Percentiles rank a stretch among this genome's conserved stretches.
Conservation (phyloP, 1,284 basidiomycete species). For the Leccinum subrobustum region DNA sequence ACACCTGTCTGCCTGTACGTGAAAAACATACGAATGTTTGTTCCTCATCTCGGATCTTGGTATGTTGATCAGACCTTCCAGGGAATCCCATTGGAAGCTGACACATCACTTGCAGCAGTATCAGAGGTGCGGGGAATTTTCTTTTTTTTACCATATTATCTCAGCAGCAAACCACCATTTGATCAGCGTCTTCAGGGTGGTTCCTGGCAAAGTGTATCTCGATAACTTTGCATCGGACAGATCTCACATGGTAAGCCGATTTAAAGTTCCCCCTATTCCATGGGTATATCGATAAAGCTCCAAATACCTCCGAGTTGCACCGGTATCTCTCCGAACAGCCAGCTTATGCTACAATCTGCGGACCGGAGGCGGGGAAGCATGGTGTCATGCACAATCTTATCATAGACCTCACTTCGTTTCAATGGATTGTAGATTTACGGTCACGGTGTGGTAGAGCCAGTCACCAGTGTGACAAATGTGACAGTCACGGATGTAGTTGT, state of each 20-base stretch:
- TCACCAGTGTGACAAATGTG: constrained; percentile 15
- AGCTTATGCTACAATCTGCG: constrained; percentile 50
- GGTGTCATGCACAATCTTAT: constrained; percentile 60
- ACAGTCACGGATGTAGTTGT: constrained; percentile 24
- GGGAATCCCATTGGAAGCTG: constrained; percentile 36
- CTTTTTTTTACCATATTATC: constrained; percentile 3
- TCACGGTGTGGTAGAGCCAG: too few species aligned
- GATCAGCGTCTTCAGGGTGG: constrained; percentile 50
- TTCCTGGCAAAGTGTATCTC: constrained; percentile 52
- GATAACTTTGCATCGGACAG: constrained; percentile 72
- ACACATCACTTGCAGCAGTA: constrained; percentile 35
- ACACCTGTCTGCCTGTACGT: constrained; percentile 48
- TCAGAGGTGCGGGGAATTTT: constrained; percentile 42
- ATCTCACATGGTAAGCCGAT: constrained; percentile 64
- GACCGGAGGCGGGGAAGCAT: constrained; percentile 39
- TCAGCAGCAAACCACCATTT: constrained; percentile 9
- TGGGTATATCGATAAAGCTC: constrained; percentile 8
- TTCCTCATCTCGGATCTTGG: constrained; percentile 17
- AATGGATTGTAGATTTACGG: constrained; percentile 45
- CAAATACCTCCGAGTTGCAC: constrained; percentile 8
- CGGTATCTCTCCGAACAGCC: constrained; percentile 46
- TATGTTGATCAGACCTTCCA: constrained; percentile 51
- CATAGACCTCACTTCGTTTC: constrained; percentile 49
- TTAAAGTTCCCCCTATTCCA: constrained; percentile 10
- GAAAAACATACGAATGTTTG: constrained; percentile 1